Evolutionary conservation across 176 grass and related monocot species (phyloP), one percentile per base, ranked within the genome.

Genomic region (Typha latifolia): DNA sequence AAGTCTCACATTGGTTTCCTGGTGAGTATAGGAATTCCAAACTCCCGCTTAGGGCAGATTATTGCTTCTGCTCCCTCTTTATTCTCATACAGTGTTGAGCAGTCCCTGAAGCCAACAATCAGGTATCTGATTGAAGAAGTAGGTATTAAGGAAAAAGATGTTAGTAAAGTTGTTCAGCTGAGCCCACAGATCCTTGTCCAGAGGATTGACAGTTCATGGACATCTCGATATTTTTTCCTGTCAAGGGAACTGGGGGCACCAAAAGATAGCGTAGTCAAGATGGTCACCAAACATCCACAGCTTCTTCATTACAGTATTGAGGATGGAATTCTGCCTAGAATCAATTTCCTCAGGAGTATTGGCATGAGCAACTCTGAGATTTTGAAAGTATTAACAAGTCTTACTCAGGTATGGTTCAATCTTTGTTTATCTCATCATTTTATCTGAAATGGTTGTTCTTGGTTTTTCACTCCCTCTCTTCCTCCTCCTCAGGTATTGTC

Each of bases 281-380:
- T 97, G 94, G 85, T 92, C 70, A 90, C 75, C 43, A 97, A 97
- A 63, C 93, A 97, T 72, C 94, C 89, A 22, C 94, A 90, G 69
- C 84, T 97, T 62, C 89, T 92, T 69, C 89, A 97, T 74, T 97
- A 97, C 84, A 97, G 89, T 80, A 92, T 97, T 70, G 78, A 97
- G 72, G 83, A 97, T 79, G 94, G 94, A 62, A 90, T 97, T 70
- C 78, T 97, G 78, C 94, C 89, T 74, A 79, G 85, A 74, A 87
- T 97, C 67, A 87, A 92, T 68, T 97, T 90, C 21, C 77, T 92
- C 43, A 90, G 94, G 82, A 87, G 94, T 66, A 92, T 97, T 73
- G 83, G 94, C 48, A 84, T 97, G 94, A 31, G 64, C 61, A 79
- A 92, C 55, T 27, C 78, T 12, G 89, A 97, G 73, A 89, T 92